Evolutionary conservation across 345 rosid species (phyloP), one percentile per base, ranked within the genome.

Genomic region (Euclidium syriacum): DNA sequence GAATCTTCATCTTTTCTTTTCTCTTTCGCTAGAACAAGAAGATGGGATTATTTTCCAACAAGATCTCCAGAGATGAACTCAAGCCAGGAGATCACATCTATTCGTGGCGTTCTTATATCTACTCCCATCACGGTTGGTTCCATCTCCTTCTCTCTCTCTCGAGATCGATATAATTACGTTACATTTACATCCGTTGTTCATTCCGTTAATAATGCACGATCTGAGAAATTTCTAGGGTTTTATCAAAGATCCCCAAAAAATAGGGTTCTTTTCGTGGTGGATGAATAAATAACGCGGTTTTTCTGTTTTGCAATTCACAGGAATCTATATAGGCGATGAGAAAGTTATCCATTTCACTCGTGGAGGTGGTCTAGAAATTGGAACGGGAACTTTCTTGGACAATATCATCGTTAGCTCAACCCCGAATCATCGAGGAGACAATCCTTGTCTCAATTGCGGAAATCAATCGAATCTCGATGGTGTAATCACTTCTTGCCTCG

Each of bases 51-150:
- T 25, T 85, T 1, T 85, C 90, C 1, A 82, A 88, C 68, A 73
- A 56, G 64, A 79, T 85, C 64, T 39, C 32, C 8, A 78, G 76
- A 41, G 85, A 84, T 8, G 65, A 77, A 15, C 58, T 86, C 5
- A 82, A 78, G 54, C 34, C 83, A 2, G 89, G 89, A 2, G 89
- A 86, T 76, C 96, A 89, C 69, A 82, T 89, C 53, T 88, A 86
- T 60, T 81, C 94, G 3, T 88, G 94, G 90, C 76, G 94, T 51
- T 61, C 52, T 62, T 88, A 81, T 69, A n/a, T 79, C 33, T 88
- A 88, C 41, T 70, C 86, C 22, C 96, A 88, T 58, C 96, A 88
- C 71, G 91, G 91, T 83, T 55, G 29, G 7, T 36, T 65, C 64
- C 35, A 14, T 34, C 16, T 57, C 29, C 6, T 12, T 14, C 18